A percentile compares a stretch with the other conserved stretches of the same genome.
These are phyloP conservation scores for Venturia carpophila DNA, from an alignment of 2,329 filamentous ascomycete species.

Conservation along the genomic window DNA sequence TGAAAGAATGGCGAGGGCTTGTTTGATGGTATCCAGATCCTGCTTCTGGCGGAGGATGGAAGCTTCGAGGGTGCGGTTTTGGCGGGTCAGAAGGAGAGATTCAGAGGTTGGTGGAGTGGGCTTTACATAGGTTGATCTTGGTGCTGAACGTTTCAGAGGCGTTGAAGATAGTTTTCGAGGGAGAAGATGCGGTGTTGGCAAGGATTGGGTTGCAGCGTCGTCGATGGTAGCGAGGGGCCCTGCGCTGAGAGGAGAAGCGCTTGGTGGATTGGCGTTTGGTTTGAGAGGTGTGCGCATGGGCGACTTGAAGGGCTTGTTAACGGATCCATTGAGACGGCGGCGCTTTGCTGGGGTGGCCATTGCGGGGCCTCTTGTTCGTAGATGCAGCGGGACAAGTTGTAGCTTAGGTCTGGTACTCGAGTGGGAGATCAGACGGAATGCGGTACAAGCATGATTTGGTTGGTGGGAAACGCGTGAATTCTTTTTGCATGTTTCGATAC, in stretches of 20 bases:
- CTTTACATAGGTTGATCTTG: neutral
- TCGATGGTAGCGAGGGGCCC: neutral
- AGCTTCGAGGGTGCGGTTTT: slow-evolving; percentile 14
- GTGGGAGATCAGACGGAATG: neutral
- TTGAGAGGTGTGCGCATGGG: slow-evolving; percentile 48
- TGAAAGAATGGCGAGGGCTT: slow-evolving; percentile 7
- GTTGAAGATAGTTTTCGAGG: neutral
- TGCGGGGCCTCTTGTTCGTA: slow-evolving; percentile 18
- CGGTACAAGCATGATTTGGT: neutral
- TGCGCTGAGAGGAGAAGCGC: slow-evolving; percentile 5
- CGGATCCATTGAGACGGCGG: slow-evolving; percentile 52
- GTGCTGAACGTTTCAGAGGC: neutral
- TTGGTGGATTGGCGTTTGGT: slow-evolving; percentile 17
- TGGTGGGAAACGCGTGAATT: neutral
- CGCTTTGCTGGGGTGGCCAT: slow-evolving; percentile 50
- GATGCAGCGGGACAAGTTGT: neutral
- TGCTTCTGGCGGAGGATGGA: slow-evolving; percentile 20
- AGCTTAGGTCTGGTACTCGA: neutral
- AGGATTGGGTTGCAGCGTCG: neutral
- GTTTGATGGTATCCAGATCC: slow-evolving; percentile 20
- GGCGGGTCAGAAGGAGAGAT: neutral
- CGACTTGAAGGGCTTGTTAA: slow-evolving; percentile 66
- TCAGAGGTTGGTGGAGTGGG: slow-evolving; percentile 1
- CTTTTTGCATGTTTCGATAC: neutral
- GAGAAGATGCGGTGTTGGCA: neutral